Evolutionary conservation across 352 stramenopile genomes (phyloP), one percentile per base, ranked within the genome.

Genomic region (Phytophthora sp.): DNA sequence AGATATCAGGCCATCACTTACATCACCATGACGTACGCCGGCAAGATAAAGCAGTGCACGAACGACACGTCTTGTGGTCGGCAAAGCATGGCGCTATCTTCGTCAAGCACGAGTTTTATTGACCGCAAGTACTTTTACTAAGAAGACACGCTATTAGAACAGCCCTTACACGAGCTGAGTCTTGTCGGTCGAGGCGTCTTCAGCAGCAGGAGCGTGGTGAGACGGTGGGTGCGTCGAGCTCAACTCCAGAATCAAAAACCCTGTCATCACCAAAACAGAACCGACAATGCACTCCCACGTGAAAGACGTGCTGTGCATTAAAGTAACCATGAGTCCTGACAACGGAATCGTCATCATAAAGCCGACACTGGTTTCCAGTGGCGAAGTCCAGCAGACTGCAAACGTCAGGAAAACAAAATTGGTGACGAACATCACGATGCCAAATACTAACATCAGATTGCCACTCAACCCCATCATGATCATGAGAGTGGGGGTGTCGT

Each of bases 271-370:
- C 38, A 84, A 58, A 17, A 57, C 15, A 4, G 75, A 80, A 9
- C 78, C 78, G 8, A 72, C 53, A n/a, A 88, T 66, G 54, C 74
- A 80, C 39, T 83, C 53, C 60, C 51, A 69, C 9, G 75, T 74
- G 44, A 87, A 84, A 4, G 58, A 54, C 2, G 75, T 72, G 42
- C 67, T 49, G 60, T 84, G 71, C 30, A 87, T 44, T 13, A 75
- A 26, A 9, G 62, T 73, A 54, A 84, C 77, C 28, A 82, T 51
- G 11, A 79, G 12, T 0, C 66, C 77, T 4, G 77, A 78, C 27
- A 87, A 57, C 17, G 77, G 77, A 32, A 84, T 84, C 37, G 75
- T 87, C 55, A 87, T 66, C 77, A 87, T 84, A 53, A 77, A 84
- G 0, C 69, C 73, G 35, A 84, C 77, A 45, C 69, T 78, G 7